Evolutionary conservation across 768 basidiomycete genomes (phyloP), one percentile per base, ranked within the genome.

Genomic region (Podaxis mareebaensis): DNA sequence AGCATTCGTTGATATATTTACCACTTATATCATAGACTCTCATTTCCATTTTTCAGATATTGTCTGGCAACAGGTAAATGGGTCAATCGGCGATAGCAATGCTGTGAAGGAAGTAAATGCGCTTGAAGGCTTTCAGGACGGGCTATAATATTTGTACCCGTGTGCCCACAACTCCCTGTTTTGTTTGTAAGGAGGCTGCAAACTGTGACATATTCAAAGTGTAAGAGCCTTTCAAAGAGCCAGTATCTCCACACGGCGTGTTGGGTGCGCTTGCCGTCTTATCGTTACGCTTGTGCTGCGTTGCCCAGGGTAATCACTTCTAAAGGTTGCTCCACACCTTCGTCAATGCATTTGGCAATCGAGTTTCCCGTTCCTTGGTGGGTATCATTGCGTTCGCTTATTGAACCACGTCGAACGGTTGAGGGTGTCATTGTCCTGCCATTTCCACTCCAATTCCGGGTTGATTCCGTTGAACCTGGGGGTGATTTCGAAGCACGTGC

Each of bases 401-500:
- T 11, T n/a, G 44, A 46, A 46, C n/a, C 28, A 33, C 30, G 12
- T 49, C 44, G 33, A 33, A 38, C 17, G 44, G 20, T 22, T 46
- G 44, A 17, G 20, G 20, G n/a, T 20, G n/a, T 46, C 17, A 20
- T 0, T 46, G 20, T 46, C n/a, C 8, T 12, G 5, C 20, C 36
- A 36, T n/a, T 53, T 30, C 38, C 53, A 36, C 20, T 51, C 28
- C 40, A 42, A 44, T 53, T 39, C 52, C 53, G 26, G 52, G 58
- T 33, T 33, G 33, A 30, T 53, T 53, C 52, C 36, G 28, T 53
- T 39, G 53, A 53, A 53, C 60, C 38, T 58, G 46, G 38, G 38
- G 53, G 53, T 24, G 36, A 40, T 22, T 53, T 17, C 60, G 49
- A 53, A 24, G 60, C 60, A 61, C 60, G 60, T 61, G 60, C 60